Evolutionary conservation across 2,329 filamentous ascomycete species (phyloP), one percentile per base, ranked within the genome.

Genomic region (Cercospora sp.): DNA sequence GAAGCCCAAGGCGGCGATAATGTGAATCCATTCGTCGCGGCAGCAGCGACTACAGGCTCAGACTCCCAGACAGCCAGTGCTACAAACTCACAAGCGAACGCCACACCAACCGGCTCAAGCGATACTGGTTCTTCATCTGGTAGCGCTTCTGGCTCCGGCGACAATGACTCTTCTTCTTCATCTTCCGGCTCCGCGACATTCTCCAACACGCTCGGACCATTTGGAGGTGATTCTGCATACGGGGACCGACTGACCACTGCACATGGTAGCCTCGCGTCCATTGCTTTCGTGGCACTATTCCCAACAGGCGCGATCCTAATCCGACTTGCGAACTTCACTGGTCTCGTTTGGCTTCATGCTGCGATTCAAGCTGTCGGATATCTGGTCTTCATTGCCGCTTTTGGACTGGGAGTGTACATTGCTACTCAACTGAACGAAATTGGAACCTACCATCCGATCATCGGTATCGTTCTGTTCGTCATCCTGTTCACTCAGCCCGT

Each of bases 401-500:
- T 87, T 61, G 85, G 82, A 2, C 73, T 88, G 0, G 86, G 86
- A 5, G 76, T 87, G 40, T 83, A 83, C 43, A 75, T 88, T n/a
- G 85, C 82, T 2, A 77, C 74, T 0, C 76, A 82, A 18, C 71
- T 81, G 24, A 70, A 76, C 53, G 40, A 81, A 66, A 66, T 84
- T 9, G 67, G 78, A 58, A 74, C 78, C 53, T 77, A 82, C 59
- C 86, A 88, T 69, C 81, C 84, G 0, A 81, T 87, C 69, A 85
- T 88, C 61, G 86, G 86, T 21, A 82, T 85, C 13, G 75, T 86
- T 16, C 79, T 86, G 3, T 79, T 88, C 49, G 76, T 79, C 0
- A 70, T 80, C 4, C 76, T 91, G 2, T 79, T 88, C 7, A 84
- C 89, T 69, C 85, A 87, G 70, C 86, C 86, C 0, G 74, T 83